Conservation (phyloP, 805 yeast species). For the Torulaspora gathmanii region DNA sequence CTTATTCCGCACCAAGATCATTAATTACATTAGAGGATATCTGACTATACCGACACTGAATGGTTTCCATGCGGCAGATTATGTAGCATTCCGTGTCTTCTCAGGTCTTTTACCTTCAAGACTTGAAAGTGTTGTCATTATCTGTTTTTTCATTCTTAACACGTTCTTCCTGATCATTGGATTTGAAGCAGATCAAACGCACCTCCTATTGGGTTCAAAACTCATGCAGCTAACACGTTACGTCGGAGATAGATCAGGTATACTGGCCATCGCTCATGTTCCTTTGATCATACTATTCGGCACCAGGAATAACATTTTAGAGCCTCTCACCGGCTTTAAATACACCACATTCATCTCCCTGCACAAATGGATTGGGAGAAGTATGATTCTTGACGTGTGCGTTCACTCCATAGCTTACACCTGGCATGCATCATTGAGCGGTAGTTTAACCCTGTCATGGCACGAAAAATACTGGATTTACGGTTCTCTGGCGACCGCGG, state of each 20-base stretch:
- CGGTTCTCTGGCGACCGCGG: constrained; percentile 39
- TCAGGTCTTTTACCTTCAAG: constrained; percentile 24
- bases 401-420: constrained; percentile 41
- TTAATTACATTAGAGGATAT: constrained; percentile 19
- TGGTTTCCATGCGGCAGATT: constrained; percentile 21
- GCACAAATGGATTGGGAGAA: constrained; percentile 56
- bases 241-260: constrained; percentile 46
- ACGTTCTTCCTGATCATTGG: constrained; percentile 10
- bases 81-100: constrained; percentile 6
- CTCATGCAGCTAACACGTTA: constrained; percentile 25
- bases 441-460: constrained; percentile 8
- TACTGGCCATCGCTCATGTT: constrained; percentile 42
- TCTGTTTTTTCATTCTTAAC: constrained; percentile 19
- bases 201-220: constrained; percentile 15
- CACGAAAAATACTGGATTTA: constrained; percentile 37
- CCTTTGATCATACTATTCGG: constrained; percentile 61
- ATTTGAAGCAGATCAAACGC: constrained; percentile 18
- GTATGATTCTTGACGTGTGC: constrained; percentile 36
- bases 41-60: constrained; percentile 18
- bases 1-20: constrained; percentile 9
- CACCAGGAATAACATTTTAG: constrained; percentile 67
- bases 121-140: constrained; percentile 19
- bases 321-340: constrained; percentile 56
- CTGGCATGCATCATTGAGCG: constrained; percentile 32
- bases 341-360: constrained; percentile 57